Percentiles rank a stretch among this genome's conserved stretches.
Evolutionary conservation across 2,329 filamentous ascomycete species (phyloP).

Genomic region (Trichophyton rubrum): DNA sequence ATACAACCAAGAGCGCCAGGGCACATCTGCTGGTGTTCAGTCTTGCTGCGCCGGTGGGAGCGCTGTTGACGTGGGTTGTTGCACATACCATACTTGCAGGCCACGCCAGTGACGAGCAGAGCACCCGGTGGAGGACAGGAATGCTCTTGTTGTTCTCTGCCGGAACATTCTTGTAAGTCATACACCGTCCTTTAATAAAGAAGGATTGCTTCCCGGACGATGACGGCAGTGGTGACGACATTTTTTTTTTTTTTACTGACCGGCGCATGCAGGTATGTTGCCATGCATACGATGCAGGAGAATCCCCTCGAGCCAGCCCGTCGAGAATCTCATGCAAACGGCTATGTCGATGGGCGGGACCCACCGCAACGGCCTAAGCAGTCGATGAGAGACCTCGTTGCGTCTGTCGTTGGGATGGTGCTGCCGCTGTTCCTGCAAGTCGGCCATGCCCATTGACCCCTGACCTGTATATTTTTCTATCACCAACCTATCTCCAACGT

Average conservation of each 20-base stretch:
- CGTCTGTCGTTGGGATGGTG: slow-evolving; percentile 37
- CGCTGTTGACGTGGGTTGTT: slow-evolving; percentile 67
- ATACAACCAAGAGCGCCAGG: slow-evolving; percentile 73
- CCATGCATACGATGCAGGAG: slow-evolving; percentile 97
- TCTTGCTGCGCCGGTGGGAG: slow-evolving; percentile 75
- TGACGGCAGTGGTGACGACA: no score
- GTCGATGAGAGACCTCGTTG: slow-evolving; percentile 34
- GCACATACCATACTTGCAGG: slow-evolving; percentile 56
- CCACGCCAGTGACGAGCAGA: slow-evolving; percentile 41
- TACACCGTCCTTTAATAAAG: background rate
- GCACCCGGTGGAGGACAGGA: slow-evolving; percentile 76
- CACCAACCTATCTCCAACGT: background rate
- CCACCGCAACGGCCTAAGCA: slow-evolving; percentile 24
- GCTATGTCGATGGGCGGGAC: slow-evolving; percentile 31
- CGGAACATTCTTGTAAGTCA: slow-evolving; percentile 77
- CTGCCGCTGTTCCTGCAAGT: slow-evolving; percentile 36
- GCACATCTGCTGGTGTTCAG: slow-evolving; percentile 85
- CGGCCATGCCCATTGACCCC: slow-evolving; percentile 34
- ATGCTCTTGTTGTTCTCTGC: slow-evolving; percentile 90
- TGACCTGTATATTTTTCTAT: background rate
- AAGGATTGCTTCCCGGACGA: no score
- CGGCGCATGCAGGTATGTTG: slow-evolving; percentile 58
- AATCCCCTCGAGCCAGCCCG: slow-evolving; percentile 24
- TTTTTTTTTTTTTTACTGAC: background rate
- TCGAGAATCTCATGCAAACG: slow-evolving; percentile 28